Conservation (phyloP, 106 monocot genomes). For the Dendrobium huoshanense region DNA sequence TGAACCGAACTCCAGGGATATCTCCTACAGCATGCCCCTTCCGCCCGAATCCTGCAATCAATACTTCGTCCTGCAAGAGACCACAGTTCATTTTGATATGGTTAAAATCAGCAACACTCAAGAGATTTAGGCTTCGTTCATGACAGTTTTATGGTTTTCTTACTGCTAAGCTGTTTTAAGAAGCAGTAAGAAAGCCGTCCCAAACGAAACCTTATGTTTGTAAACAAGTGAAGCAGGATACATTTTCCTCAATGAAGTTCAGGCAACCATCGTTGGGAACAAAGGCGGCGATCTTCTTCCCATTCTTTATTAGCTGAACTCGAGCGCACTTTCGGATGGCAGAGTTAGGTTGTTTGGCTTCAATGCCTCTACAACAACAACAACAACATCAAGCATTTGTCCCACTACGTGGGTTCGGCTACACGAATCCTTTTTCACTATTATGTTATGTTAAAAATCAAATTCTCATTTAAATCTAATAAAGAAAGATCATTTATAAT, state of each 20-base stretch:
- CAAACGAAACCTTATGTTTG: neutral
- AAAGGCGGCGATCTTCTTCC: slow-evolving; percentile 20
- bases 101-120: neutral
- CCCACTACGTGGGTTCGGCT: too few species aligned
- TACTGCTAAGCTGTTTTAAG: too few species aligned
- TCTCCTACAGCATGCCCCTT: slow-evolving; percentile 19
- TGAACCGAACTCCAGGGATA: slow-evolving; percentile 20
- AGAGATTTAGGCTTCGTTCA: neutral
- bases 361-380: slow-evolving; percentile 13
- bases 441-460: too few species aligned
- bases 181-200: too few species aligned
- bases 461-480: too few species aligned
- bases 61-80: slow-evolving; percentile 13
- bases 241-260: slow-evolving; percentile 19
- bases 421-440: too few species aligned
- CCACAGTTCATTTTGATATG: too few species aligned
- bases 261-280: slow-evolving; percentile 24
- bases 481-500: too few species aligned
- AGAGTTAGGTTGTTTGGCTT: slow-evolving; percentile 24
- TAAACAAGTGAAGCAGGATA: neutral
- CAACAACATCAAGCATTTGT: too few species aligned
- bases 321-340: slow-evolving; percentile 22
- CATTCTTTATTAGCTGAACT: slow-evolving; percentile 20
- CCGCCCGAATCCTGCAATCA: slow-evolving; percentile 16
- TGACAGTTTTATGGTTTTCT: too few species aligned